Evolutionary conservation across 805 yeast species (phyloP), one percentile per base, ranked within the genome.

Genomic region (Ogataea haglerorum): DNA sequence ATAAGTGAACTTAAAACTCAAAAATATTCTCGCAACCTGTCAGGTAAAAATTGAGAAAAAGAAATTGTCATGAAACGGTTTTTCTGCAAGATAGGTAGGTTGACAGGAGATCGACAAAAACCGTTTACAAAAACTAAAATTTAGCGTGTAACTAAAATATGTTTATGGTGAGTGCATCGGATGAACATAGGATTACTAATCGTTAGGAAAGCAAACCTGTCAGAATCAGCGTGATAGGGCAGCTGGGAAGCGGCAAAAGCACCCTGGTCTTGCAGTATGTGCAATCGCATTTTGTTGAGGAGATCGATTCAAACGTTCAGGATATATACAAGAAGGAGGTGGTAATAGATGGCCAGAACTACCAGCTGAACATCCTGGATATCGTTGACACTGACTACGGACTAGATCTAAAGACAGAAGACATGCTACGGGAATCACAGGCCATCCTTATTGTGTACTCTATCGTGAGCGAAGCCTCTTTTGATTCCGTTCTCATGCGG

Each of bases 351-450:
- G 65, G 57, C 19, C 66, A 65, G 46, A 63, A 56, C 36, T 65
- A 61, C 14, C 39, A 52, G 5, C 53, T 76, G 51, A 77, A 75
- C 44, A 68, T 76, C 39, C 68, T 90, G 46, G 99, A 93, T 57
- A 88, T 96, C 3, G 95, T 95, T 1, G 98, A 96, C 32, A 82
- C 82, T 46, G 96, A 73, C 49, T 76, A 71, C 46, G 69, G 69
- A 47, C 67, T 46, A 10, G 52, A 51, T 3, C 29, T 34, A 4
- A 40, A 29, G 9, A 49, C 52, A 28, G 45, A 41, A 14, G 14
- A 13, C 9, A 33, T 57, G 19, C 46, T 56, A 8, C 28, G 19
- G 19, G 43, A 49, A 6, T 73, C 76, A 3, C 80, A 76, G 56
- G 78, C 73, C 10, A 64, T 76, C 38, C 61, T 76, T 35, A 60